phyloP scores from a whole-genome alignment of 257 asterid genomes.

The Solanum ossicruentum region DNA sequence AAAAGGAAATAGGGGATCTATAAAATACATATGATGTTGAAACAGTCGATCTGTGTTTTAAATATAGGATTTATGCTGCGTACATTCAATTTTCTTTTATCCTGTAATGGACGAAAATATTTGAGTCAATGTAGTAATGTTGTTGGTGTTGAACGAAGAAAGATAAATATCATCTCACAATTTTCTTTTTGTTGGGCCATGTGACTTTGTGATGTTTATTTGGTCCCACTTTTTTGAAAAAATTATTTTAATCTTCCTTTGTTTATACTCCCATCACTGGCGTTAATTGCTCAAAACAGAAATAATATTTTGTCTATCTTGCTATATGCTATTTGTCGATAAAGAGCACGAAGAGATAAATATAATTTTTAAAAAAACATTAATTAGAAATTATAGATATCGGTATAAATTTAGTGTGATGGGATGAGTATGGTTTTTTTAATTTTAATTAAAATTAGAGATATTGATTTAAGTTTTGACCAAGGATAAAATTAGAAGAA shows the following conservation, averaged over 20 bases:
- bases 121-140: no score
- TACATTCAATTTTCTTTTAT: no score
- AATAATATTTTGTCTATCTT: conserved; percentile 17
- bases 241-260: neutral
- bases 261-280: conserved; percentile 4
- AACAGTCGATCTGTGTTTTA: no score
- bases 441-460: no score
- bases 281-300: neutral
- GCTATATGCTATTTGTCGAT: neutral
- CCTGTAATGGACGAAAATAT: no score
- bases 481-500: neutral
- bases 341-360: neutral
- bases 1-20: conserved; percentile 1
- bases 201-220: conserved; percentile 24
- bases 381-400: no score
- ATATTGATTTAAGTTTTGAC: neutral
- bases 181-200: conserved; percentile 6
- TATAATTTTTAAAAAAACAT: neutral
- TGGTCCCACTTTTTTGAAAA: conserved; percentile 4
- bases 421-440: no score
- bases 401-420: no score
- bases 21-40: conserved; percentile 23
- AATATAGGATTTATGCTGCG: no score
- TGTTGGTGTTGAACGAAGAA: conserved; percentile 3
- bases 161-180: conserved; percentile 1